Evolutionary conservation across 495 filamentous ascomycete genomes (phyloP).

Genomic region (Xeromyces bisporus): DNA sequence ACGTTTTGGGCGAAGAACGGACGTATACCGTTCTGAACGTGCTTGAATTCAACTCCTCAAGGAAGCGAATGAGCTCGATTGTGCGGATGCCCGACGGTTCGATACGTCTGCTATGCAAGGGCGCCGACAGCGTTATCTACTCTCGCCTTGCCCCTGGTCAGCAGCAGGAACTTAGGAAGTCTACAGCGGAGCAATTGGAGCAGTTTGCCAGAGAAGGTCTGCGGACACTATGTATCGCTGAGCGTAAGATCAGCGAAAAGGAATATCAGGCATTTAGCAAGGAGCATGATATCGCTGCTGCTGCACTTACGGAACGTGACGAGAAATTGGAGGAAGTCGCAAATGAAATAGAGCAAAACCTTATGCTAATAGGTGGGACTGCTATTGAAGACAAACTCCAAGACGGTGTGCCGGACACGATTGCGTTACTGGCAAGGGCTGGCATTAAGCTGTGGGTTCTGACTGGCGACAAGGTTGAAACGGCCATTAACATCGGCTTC

Average conservation of each 20-base stretch:
- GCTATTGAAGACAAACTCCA: conserved; percentile 97
- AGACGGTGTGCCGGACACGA: conserved; percentile 94
- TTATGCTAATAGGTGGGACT: conserved; percentile 84
- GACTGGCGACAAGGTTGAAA: conserved; percentile 97
- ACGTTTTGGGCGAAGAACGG: conserved; percentile 68
- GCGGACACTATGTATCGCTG: conserved; percentile 88
- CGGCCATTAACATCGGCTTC: conserved; percentile 98
- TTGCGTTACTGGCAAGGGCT: conserved; percentile 77
- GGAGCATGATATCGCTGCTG: conserved; percentile 75
- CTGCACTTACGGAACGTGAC: conserved; percentile 70
- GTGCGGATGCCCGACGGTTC: conserved; percentile 87
- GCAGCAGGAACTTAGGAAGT: conserved; percentile 63
- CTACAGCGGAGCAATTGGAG: conserved; percentile 87
- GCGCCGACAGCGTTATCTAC: conserved; percentile 95
- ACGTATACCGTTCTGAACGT: conserved; percentile 84
- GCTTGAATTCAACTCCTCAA: conserved; percentile 90
- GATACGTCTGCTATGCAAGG: conserved; percentile 93
- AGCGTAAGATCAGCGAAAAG: conserved; percentile 63
- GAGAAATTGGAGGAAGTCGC: conserved; percentile 86
- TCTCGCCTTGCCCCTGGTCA: conserved; percentile 73
- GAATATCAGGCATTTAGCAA: conserved; percentile 77
- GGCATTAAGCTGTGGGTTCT: conserved; percentile 99
- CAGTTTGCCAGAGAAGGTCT: conserved; percentile 93
- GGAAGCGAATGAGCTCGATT: conserved; percentile 97
- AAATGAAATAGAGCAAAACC: conserved; percentile 75